Conservation (phyloP, 2,329 filamentous ascomycete genomes). For the Phyllosticta paracitricarpa region DNA sequence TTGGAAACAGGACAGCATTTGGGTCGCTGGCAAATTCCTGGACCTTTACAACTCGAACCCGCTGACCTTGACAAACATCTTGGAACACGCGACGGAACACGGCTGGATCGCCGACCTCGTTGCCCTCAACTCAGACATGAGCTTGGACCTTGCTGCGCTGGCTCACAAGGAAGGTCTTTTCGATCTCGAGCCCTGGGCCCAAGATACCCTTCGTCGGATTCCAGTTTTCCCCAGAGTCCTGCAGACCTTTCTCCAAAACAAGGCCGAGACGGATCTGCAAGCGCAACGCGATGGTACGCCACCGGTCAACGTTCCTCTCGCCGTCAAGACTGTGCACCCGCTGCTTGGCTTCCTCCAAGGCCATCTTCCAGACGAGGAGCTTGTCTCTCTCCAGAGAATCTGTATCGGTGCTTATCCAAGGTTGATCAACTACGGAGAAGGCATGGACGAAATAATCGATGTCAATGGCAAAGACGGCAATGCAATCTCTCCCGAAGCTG, state of each 20-base stretch:
- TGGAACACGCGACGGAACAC: conserved; percentile 72
- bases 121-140: conserved; percentile 70
- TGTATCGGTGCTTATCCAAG: conserved; percentile 90
- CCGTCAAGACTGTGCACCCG: conserved; percentile 74
- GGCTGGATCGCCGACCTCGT: conserved; percentile 77
- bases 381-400: conserved; percentile 71
- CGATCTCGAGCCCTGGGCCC: conserved; percentile 72
- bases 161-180: conserved; percentile 74
- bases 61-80: conserved; percentile 56
- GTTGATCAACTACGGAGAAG: conserved; percentile 92
- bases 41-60: conserved; percentile 63
- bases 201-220: conserved; percentile 54
- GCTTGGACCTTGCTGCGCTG: conserved; percentile 74
- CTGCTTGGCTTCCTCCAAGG: conserved; percentile 65
- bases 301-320: conserved; percentile 61
- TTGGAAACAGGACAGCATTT: conserved; percentile 82
- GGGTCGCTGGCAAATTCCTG: conserved; percentile 72
- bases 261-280: conserved; percentile 69
- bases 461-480: conserved; percentile 75
- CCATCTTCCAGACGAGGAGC: conserved; percentile 52
- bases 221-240: conserved; percentile 62
- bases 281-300: conserved; percentile 62
- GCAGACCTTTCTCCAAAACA: conserved; percentile 72
- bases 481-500: conserved; percentile 64
- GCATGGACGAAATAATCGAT: conserved; percentile 85